Evolutionary conservation across 164 flowering plant species (phyloP).

Genomic region (Stephania cephalantha): DNA sequence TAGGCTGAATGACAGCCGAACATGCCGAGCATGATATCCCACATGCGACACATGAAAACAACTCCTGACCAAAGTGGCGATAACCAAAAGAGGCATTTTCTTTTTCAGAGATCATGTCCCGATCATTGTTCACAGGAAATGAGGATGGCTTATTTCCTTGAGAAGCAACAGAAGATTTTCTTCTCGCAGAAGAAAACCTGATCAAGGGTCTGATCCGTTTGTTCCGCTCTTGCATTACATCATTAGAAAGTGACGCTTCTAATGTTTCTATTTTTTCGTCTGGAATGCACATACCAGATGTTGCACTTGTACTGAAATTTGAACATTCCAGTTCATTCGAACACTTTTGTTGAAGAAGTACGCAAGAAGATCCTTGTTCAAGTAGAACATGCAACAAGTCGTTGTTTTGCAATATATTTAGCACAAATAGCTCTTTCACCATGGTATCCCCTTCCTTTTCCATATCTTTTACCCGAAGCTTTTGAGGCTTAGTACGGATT

Average conservation of each 20-base stretch:
- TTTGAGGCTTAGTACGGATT: conserved; percentile 53
- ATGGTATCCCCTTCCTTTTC: conserved; percentile 76
- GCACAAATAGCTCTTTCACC: conserved; percentile 74
- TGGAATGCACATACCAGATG: conserved; percentile 39
- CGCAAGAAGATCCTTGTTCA: conserved; percentile 64
- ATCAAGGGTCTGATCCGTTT: conserved; percentile 23
- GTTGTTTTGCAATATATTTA: conserved; percentile 58
- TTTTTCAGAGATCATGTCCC: conserved; percentile 17
- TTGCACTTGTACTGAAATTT: conserved; percentile 41
- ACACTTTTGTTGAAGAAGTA: conserved; percentile 26
- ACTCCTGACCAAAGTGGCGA: conserved; percentile 48
- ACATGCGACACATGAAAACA: conserved; percentile 90
- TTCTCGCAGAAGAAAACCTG: conserved; percentile 36
- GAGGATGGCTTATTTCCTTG: conserved; percentile 26
- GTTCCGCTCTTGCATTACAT: conserved; percentile 28
- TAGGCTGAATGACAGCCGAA: conserved; percentile 75
- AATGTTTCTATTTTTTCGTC: conserved; percentile 33
- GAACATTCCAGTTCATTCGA: conserved; percentile 38
- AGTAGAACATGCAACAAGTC: conserved; percentile 53
- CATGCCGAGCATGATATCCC: conserved; percentile 83
- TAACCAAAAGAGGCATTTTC: conserved; percentile 27
- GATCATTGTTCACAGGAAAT: conserved; percentile 10
- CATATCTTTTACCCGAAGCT: conserved; percentile 80
- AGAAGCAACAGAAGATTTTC: conserved; percentile 28
- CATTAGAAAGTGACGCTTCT: conserved; percentile 22